Percentiles rank a stretch among this genome's conserved stretches.
Conservation (phyloP, 306 rosid species). For the Quercus gilva region DNA sequence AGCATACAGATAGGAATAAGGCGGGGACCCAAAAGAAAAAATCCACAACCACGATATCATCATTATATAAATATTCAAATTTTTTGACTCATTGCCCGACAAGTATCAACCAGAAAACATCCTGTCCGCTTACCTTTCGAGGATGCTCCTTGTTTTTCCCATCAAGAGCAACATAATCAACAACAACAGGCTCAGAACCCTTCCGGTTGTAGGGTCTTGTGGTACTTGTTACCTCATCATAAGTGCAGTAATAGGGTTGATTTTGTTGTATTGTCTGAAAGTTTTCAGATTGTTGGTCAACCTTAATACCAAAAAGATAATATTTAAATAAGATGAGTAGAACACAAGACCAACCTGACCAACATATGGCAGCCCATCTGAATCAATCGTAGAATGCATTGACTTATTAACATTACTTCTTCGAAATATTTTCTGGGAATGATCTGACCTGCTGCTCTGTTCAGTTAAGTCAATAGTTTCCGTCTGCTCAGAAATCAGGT, state of each 20-base stretch:
- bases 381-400: constrained; percentile 46
- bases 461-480: constrained; percentile 78
- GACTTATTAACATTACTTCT: constrained; percentile 54
- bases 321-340: neutral
- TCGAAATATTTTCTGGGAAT: constrained; percentile 43
- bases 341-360: constrained; percentile 74
- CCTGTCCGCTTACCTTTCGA: constrained; percentile 56
- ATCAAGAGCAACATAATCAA: constrained; percentile 85
- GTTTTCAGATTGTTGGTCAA: constrained; percentile 3
- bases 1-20: neutral
- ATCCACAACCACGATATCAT: neutral
- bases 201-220: constrained; percentile 35
- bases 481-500: constrained; percentile 47
- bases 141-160: constrained; percentile 51
- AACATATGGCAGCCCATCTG: constrained; percentile 97
- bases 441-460: constrained; percentile 37
- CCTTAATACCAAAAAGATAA: neutral
- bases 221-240: constrained; percentile 43
- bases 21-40: no score
- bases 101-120: neutral
- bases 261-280: constrained; percentile 72
- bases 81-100: constrained; percentile 1
- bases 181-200: constrained; percentile 81
- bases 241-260: constrained; percentile 72
- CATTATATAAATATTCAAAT: neutral